These are phyloP conservation scores for Cicer judaicum DNA, from an alignment of 306 rosid species.

Conservation along the genomic window DNA sequence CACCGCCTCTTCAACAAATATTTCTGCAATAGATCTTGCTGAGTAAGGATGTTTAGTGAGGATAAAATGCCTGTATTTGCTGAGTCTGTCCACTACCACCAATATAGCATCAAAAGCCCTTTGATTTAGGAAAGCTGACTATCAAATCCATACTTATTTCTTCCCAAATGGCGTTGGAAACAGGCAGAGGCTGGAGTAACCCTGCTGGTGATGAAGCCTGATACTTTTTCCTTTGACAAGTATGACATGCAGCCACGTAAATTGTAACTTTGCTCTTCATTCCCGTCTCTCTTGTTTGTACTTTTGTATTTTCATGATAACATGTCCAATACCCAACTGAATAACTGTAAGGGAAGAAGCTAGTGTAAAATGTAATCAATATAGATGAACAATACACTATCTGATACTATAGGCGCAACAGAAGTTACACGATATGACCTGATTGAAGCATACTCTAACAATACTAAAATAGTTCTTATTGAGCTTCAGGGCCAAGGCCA, in stretches of 20 bases:
- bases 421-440: background rate
- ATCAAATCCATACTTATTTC: background rate
- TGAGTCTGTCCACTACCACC: background rate
- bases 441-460: slow-evolving; percentile 1
- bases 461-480: slow-evolving; percentile 16
- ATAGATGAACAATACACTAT: background rate
- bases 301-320: background rate
- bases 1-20: background rate
- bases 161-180: background rate
- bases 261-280: background rate
- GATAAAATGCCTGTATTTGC: background rate
- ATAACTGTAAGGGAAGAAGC: background rate
- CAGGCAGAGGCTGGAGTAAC: background rate
- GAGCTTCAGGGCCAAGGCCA: slow-evolving; percentile 27
- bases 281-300: background rate
- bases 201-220: background rate
- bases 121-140: background rate
- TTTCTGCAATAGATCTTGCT: background rate
- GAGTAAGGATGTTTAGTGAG: background rate
- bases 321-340: slow-evolving; percentile 1
- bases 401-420: background rate
- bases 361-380: background rate
- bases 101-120: background rate
- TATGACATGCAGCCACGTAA: background rate
- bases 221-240: background rate